These are phyloP conservation scores for Dalechampia spathulata DNA, from an alignment of 441 rosid genomes.

Conservation along the genomic window DNA sequence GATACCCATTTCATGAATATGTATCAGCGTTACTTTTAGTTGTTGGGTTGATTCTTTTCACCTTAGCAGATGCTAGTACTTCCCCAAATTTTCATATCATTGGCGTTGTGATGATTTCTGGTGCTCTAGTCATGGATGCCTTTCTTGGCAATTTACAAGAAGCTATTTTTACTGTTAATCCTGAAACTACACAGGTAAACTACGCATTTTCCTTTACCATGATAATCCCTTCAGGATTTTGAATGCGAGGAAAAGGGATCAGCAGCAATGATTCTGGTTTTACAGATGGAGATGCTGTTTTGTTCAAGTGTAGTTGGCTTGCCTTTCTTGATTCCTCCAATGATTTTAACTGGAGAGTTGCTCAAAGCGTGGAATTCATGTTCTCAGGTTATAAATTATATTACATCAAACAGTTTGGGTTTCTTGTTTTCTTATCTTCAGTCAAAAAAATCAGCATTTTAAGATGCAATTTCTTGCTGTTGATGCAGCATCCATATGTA, in stretches of 20 bases:
- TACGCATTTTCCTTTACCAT: not conserved
- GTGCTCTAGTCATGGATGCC: constrained; percentile 82
- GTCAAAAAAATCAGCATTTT: not conserved
- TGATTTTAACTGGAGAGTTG: constrained; percentile 76
- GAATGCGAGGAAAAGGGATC: not conserved
- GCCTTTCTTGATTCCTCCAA: constrained; percentile 83
- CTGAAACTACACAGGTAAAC: constrained; percentile 79
- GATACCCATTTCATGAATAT: constrained; percentile 67
- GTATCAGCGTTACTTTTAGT: constrained; percentile 63
- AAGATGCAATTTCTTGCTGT: not conserved
- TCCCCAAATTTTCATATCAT: constrained; percentile 74
- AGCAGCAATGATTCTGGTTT: too few species aligned
- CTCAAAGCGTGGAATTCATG: constrained; percentile 85
- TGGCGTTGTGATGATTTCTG: constrained; percentile 71
- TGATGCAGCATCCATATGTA: constrained; percentile 69
- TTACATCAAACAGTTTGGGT: not conserved
- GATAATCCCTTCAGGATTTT: not conserved
- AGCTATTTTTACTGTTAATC: constrained; percentile 79
- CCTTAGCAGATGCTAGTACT: constrained; percentile 83
- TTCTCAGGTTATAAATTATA: constrained; percentile 41
- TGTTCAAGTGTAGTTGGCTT: constrained; percentile 82
- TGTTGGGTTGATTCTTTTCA: constrained; percentile 71
- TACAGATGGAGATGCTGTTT: constrained; percentile 89
- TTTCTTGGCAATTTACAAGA: constrained; percentile 87
- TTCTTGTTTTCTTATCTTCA: not conserved